Evolutionary conservation across 225 moss, liverwort and hornwort species (phyloP).

Genomic region (Physcomitrellopsis africana): DNA sequence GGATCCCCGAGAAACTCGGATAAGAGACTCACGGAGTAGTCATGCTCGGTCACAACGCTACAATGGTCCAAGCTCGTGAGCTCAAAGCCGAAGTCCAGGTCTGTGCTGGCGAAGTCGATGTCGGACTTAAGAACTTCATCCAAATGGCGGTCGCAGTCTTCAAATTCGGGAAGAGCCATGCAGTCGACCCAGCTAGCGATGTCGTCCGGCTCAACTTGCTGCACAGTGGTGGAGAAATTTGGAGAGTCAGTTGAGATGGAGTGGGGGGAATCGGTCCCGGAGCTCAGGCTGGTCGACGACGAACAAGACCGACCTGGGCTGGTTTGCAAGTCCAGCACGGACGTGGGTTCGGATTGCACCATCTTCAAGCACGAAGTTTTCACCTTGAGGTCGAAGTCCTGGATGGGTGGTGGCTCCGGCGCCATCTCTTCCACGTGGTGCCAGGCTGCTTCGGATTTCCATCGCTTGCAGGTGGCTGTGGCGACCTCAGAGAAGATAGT

Average conservation of each 20-base stretch:
- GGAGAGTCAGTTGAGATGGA: constrained; percentile 26
- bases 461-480: constrained; percentile 39
- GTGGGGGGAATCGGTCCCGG: constrained; percentile 52
- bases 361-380: constrained; percentile 41
- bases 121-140: constrained; percentile 50
- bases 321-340: constrained; percentile 60
- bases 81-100: constrained; percentile 62
- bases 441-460: constrained; percentile 34
- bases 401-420: constrained; percentile 28
- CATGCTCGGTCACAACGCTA: constrained; percentile 14
- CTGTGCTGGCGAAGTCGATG: constrained; percentile 20
- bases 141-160: constrained; percentile 52
- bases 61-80: constrained; percentile 47
- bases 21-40: constrained; percentile 33
- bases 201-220: constrained; percentile 27
- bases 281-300: constrained; percentile 46
- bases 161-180: constrained; percentile 49
- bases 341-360: constrained; percentile 56
- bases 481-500: constrained; percentile 28
- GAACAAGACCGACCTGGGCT: constrained; percentile 55
- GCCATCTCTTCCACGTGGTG: constrained; percentile 26
- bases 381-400: constrained; percentile 47
- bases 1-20: constrained; percentile 51
- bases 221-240: constrained; percentile 7
- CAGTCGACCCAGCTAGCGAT: constrained; percentile 58